These are phyloP conservation scores for Pachysandra terminalis DNA, from an alignment of 164 flowering plant genomes.

Conservation along the genomic window DNA sequence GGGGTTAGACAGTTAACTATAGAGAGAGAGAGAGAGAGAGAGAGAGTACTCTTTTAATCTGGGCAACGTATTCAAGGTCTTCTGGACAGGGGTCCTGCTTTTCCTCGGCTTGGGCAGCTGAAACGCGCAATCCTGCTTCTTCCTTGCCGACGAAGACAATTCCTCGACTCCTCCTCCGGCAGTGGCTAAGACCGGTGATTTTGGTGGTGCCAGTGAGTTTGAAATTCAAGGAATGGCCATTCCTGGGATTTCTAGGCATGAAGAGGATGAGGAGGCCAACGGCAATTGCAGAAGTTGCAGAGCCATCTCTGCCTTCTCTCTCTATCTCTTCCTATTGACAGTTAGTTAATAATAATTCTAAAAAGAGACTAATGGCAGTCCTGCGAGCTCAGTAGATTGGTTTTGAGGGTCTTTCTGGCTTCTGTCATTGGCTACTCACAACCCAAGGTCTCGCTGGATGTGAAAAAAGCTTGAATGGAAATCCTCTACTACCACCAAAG, in stretches of 20 bases:
- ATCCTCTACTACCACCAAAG: too few species aligned
- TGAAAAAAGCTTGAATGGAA: too few species aligned
- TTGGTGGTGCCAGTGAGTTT: background rate
- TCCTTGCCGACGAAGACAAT: slow-evolving; percentile 30
- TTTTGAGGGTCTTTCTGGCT: too few species aligned
- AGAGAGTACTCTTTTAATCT: slow-evolving; percentile 46
- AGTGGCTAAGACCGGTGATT: background rate
- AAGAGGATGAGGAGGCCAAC: slow-evolving; percentile 3
- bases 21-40: slow-evolving; percentile 4
- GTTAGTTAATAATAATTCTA: too few species aligned
- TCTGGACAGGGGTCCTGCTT: slow-evolving; percentile 22
- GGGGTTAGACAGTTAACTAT: too few species aligned
- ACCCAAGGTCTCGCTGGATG: too few species aligned
- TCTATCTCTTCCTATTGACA: background rate
- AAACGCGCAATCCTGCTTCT: slow-evolving; percentile 25
- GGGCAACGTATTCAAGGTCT: slow-evolving; percentile 52
- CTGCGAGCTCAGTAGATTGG: too few species aligned
- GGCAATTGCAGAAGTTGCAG: slow-evolving; percentile 12
- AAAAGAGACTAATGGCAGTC: too few species aligned
- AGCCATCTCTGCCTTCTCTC: background rate
- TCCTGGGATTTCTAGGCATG: background rate
- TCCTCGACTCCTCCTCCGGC: background rate
- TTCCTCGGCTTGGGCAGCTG: slow-evolving; percentile 16
- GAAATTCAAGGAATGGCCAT: background rate
- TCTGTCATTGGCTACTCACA: too few species aligned